These are phyloP conservation scores for Cadophora gregata DNA, from an alignment of 2,329 filamentous ascomycete genomes.

Conservation along the genomic window DNA sequence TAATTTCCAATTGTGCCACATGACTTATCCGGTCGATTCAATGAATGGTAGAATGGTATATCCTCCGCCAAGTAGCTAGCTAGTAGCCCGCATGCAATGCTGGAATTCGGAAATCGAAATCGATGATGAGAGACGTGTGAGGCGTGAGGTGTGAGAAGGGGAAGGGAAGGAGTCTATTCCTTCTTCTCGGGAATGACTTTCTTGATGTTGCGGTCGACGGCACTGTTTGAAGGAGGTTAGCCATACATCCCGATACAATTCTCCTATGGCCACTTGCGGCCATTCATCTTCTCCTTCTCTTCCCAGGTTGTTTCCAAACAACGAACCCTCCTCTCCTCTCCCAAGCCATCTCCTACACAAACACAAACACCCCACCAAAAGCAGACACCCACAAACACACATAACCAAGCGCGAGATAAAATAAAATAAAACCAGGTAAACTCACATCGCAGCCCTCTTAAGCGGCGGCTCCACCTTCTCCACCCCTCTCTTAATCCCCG, in stretches of 20 bases:
- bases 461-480: slow-evolving; percentile 35
- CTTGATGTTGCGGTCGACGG: slow-evolving; percentile 34
- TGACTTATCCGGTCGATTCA: background rate
- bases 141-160: too few species aligned
- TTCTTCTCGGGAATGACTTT: slow-evolving; percentile 24
- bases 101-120: background rate
- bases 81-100: background rate
- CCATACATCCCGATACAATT: too few species aligned
- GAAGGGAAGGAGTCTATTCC: background rate
- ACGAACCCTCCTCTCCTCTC: too few species aligned
- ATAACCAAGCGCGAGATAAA: too few species aligned
- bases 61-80: background rate
- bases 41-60: slow-evolving; percentile 5
- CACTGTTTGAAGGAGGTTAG: slow-evolving; percentile 21
- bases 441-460: slow-evolving; percentile 37
- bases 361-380: too few species aligned
- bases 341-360: background rate
- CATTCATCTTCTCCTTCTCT: too few species aligned
- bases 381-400: too few species aligned
- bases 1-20: too few species aligned
- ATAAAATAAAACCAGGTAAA: background rate
- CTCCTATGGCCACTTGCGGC: too few species aligned
- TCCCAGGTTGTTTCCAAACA: too few species aligned
- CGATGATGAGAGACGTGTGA: background rate
- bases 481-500: slow-evolving; percentile 27